These are phyloP conservation scores for Neurospora sp. DNA, from an alignment of 2,329 filamentous ascomycete species.

Conservation along the genomic window DNA sequence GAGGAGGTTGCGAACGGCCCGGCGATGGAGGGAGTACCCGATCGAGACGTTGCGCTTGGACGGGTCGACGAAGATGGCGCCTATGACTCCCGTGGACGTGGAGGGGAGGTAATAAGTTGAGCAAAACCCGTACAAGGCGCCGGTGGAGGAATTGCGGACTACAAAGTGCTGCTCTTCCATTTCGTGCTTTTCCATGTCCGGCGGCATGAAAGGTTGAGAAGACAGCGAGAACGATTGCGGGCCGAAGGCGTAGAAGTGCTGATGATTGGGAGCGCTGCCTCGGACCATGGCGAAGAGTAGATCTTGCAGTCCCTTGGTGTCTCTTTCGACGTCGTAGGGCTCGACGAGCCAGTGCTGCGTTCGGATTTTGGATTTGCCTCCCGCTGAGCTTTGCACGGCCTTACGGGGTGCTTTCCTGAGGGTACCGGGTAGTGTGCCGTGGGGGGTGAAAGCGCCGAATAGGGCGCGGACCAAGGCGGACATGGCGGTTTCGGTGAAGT, in stretches of 20 bases:
- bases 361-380: neutral
- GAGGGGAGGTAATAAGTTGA: conserved; percentile 64
- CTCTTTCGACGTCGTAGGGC: conserved; percentile 70
- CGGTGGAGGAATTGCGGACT: conserved; percentile 86
- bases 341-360: conserved; percentile 93
- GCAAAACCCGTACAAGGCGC: conserved; percentile 84
- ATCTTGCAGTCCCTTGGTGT: conserved; percentile 62
- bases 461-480: conserved; percentile 73
- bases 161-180: conserved; percentile 82
- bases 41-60: conserved; percentile 79
- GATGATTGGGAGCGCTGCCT: conserved; percentile 53
- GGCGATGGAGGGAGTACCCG: conserved; percentile 77
- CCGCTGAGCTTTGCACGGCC: neutral
- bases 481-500: conserved; percentile 89
- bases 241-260: conserved; percentile 59
- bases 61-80: conserved; percentile 83
- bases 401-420: conserved; percentile 48
- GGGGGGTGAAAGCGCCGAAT: conserved; percentile 61
- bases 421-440: conserved; percentile 57
- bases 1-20: conserved; percentile 64
- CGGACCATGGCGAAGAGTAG: conserved; percentile 63
- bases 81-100: conserved; percentile 63
- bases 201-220: conserved; percentile 21
- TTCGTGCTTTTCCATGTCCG: conserved; percentile 28
- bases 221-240: conserved; percentile 71